phyloP scores from a whole-genome alignment of 2,329 filamentous ascomycete species.

The Geoglossum cookeanum region DNA sequence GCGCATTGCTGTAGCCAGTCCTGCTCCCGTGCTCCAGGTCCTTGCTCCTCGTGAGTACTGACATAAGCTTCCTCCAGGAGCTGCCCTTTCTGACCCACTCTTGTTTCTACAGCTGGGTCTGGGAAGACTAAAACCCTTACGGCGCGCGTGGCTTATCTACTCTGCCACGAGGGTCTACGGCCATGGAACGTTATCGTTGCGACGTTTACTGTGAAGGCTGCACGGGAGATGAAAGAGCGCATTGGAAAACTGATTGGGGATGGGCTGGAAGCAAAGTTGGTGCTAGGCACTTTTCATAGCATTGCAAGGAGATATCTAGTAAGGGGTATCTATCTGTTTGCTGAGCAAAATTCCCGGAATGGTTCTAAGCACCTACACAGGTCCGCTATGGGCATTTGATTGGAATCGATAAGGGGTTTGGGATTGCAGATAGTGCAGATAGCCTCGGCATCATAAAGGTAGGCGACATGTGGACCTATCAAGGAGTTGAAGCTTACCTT shows the following conservation, averaged over 20 bases:
- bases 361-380: background rate
- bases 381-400: conserved; percentile 58
- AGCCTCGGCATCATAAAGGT: conserved; percentile 55
- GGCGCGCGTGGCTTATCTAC: conserved; percentile 74
- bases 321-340: conserved; percentile 11
- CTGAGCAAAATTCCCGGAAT: background rate
- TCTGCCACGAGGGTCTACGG: conserved; percentile 49
- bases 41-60: conserved; percentile 30
- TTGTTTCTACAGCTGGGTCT: conserved; percentile 28
- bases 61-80: background rate
- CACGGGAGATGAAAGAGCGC: conserved; percentile 79
- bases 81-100: background rate
- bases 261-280: conserved; percentile 52
- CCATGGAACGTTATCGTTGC: conserved; percentile 86
- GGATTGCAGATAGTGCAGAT: conserved; percentile 74
- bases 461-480: background rate
- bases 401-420: conserved; percentile 65
- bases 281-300: conserved; percentile 89
- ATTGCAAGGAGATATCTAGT: conserved; percentile 72
- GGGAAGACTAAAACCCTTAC: conserved; percentile 95
- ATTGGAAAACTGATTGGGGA: conserved; percentile 67
- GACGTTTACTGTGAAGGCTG: conserved; percentile 93
- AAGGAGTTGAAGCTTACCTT: background rate
- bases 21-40: conserved; percentile 38
- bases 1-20: conserved; percentile 42